Evolutionary conservation across 2,329 filamentous ascomycete genomes (phyloP).

Genomic region (Colletotrichum truncatum): DNA sequence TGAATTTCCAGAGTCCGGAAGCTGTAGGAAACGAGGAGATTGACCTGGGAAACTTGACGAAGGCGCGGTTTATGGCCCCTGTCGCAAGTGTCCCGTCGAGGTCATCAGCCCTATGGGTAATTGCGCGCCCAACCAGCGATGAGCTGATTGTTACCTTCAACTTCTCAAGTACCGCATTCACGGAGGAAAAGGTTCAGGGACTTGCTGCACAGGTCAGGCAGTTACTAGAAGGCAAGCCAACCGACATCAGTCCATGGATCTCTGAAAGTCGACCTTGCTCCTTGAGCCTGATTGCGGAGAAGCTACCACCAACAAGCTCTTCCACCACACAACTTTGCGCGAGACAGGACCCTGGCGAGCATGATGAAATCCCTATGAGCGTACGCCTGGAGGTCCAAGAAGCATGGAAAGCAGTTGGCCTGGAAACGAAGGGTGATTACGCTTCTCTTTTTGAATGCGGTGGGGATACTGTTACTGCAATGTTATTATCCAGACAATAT

Average conservation of each 20-base stretch:
- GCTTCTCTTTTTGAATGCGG: background rate
- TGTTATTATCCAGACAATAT: slow-evolving; percentile 1
- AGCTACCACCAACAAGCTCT: too few species aligned
- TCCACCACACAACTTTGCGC: background rate
- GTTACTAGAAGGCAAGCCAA: background rate
- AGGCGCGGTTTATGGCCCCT: background rate
- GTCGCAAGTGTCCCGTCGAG: background rate
- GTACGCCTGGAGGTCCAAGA: background rate
- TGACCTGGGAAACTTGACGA: background rate
- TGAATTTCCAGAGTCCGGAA: background rate
- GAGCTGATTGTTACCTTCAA: background rate
- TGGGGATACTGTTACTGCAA: background rate
- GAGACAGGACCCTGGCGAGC: background rate
- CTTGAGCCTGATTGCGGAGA: background rate
- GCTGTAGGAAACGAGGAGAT: background rate
- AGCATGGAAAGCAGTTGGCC: background rate
- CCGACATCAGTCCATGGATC: background rate
- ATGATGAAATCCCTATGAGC: background rate
- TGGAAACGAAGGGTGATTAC: background rate
- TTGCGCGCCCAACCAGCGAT: background rate
- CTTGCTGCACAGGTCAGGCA: background rate
- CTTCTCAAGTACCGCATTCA: background rate
- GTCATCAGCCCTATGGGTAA: background rate
- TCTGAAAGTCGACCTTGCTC: background rate
- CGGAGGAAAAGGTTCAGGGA: background rate